These are phyloP conservation scores for Stephanocyclus meneghinianus DNA, from an alignment of 352 stramenopile species.

Conservation along the genomic window DNA sequence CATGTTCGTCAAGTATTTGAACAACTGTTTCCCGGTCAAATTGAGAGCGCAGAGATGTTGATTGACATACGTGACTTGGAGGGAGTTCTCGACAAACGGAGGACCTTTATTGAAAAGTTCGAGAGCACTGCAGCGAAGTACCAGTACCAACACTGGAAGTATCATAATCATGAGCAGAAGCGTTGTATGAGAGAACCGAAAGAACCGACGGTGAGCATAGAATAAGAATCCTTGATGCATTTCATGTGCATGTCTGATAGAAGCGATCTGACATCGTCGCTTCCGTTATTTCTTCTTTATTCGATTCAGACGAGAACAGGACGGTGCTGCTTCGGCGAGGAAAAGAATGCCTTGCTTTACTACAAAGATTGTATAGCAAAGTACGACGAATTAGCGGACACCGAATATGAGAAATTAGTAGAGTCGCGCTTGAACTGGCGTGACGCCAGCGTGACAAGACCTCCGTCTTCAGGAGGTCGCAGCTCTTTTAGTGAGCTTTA, in stretches of 20 bases:
- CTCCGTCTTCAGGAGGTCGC: conserved; percentile 13
- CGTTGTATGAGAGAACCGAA: conserved; percentile 4
- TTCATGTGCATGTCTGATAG: no score
- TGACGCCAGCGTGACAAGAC: conserved; percentile 15
- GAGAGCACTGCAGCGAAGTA: conserved; percentile 53
- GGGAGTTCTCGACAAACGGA: conserved; percentile 32
- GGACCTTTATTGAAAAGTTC: conserved; percentile 46
- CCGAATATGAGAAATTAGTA: conserved; percentile 42
- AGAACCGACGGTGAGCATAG: conserved; percentile 21
- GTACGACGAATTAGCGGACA: conserved; percentile 17
- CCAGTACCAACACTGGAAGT: conserved; percentile 35
- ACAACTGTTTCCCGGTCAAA: conserved; percentile 61
- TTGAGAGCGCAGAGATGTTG: conserved; percentile 50
- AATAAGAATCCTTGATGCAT: background rate
- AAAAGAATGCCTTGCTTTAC: conserved; percentile 26
- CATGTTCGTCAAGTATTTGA: conserved; percentile 62
- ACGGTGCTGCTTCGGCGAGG: conserved; percentile 16
- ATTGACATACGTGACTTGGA: conserved; percentile 48
- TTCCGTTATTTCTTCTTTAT: conserved; percentile 3
- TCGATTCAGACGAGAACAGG: conserved; percentile 25
- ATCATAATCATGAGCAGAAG: conserved; percentile 17
- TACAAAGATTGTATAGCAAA: conserved; percentile 35
- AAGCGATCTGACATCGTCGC: background rate
- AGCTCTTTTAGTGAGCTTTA: conserved; percentile 6
- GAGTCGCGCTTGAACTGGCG: conserved; percentile 33